Percentiles rank a stretch among this genome's conserved stretches.
Conservation (phyloP, 352 stramenopile species). For the Globisporangium irregulare region DNA sequence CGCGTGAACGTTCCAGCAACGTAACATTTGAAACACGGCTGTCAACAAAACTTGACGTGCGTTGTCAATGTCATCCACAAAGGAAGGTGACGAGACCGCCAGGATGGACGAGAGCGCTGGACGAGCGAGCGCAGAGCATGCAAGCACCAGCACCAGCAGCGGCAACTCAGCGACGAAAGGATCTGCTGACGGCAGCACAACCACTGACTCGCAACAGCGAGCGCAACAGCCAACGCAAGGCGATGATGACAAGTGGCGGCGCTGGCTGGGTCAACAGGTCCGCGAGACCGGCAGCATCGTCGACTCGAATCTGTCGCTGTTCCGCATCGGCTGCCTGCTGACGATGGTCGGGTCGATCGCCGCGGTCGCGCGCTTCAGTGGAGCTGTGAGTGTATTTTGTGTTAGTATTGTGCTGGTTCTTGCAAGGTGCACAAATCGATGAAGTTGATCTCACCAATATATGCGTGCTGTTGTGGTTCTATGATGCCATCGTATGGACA, state of each 20-base stretch:
- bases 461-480: not conserved
- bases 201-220: too few species aligned
- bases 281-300: conserved; percentile 45
- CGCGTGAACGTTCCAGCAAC: too few species aligned
- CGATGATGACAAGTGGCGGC: conserved; percentile 17
- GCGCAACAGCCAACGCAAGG: not conserved
- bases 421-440: too few species aligned
- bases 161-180: not conserved
- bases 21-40: too few species aligned
- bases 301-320: conserved; percentile 65
- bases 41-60: not conserved
- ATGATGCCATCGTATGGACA: conserved; percentile 5
- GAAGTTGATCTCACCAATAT: not conserved
- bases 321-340: conserved; percentile 53
- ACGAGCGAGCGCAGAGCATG: not conserved
- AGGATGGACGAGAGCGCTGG: not conserved
- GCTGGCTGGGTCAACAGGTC: conserved; percentile 31
- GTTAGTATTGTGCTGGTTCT: not conserved
- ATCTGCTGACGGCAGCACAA: conserved; percentile 16
- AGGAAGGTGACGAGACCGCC: not conserved
- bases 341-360: conserved; percentile 40
- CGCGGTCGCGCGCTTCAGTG: conserved; percentile 49
- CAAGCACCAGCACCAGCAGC: not conserved
- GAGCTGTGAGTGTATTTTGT: conserved; percentile 31
- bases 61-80: not conserved